Conservation (phyloP, 2,329 filamentous ascomycete genomes). For the Pseudogymnoascus sp. region DNA sequence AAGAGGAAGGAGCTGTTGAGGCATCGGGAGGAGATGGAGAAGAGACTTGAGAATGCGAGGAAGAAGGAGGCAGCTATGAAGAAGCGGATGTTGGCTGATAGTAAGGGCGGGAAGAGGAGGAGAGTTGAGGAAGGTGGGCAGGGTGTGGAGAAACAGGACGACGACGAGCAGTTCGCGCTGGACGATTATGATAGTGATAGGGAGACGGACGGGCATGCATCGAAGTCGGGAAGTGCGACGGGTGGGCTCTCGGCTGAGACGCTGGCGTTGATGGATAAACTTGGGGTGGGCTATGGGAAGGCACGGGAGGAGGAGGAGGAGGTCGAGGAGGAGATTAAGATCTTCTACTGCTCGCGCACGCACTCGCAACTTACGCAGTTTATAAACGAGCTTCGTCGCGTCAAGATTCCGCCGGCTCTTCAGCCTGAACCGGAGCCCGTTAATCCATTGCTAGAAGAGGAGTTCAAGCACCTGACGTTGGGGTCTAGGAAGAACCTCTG, state of each 20-base stretch:
- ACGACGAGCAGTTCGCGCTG: slow-evolving; percentile 53
- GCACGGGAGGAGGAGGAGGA: slow-evolving; percentile 38
- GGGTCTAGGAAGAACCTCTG: slow-evolving; percentile 68
- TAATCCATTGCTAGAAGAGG: slow-evolving; percentile 38
- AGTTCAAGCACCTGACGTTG: slow-evolving; percentile 59
- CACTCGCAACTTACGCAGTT: slow-evolving; percentile 69
- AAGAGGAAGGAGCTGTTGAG: slow-evolving; percentile 48
- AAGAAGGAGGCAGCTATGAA: slow-evolving; percentile 48
- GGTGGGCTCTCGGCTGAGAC: slow-evolving; percentile 53
- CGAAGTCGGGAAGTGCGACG: slow-evolving; percentile 26
- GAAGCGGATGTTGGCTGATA: slow-evolving; percentile 33
- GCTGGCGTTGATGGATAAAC: slow-evolving; percentile 53
- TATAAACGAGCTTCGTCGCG: slow-evolving; percentile 56
- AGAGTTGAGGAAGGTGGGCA: slow-evolving; percentile 25
- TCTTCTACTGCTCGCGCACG: slow-evolving; percentile 67
- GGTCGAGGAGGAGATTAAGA: slow-evolving; percentile 51
- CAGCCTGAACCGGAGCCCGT: slow-evolving; percentile 28
- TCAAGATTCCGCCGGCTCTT: slow-evolving; percentile 55
- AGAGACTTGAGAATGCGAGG: slow-evolving; percentile 48
- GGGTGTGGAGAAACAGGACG: slow-evolving; percentile 42
- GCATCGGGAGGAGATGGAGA: slow-evolving; percentile 52
- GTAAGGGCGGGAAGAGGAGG: slow-evolving; percentile 39
- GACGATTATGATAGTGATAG: slow-evolving; percentile 63
- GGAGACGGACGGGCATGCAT: slow-evolving; percentile 33
- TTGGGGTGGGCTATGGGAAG: slow-evolving; percentile 32